These are phyloP conservation scores for Limnanthes douglasii DNA, from an alignment of 345 rosid genomes.

Conservation along the genomic window DNA sequence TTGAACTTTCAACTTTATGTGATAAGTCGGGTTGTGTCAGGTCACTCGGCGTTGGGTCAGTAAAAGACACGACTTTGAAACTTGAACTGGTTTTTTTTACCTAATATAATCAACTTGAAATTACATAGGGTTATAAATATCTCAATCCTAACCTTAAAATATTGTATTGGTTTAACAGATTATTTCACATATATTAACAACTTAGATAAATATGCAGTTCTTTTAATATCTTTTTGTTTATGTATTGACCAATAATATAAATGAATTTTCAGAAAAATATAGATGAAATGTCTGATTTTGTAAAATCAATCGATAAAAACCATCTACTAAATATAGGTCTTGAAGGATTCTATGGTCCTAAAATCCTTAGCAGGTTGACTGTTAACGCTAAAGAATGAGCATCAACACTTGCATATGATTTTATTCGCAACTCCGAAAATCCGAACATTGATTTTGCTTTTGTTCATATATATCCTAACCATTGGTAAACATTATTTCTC, in stretches of 20 bases:
- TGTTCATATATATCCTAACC: conserved; percentile 75
- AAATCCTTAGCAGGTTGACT: conserved; percentile 40
- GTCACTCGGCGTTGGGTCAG: too few relatives aligned
- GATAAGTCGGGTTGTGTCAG: too few relatives aligned
- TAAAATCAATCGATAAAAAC: conserved; percentile 58
- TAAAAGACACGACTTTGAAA: too few relatives aligned
- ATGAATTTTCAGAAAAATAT: conserved; percentile 50
- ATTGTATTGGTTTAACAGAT: too few relatives aligned
- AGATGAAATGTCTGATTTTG: conserved; percentile 55
- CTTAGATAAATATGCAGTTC: not conserved
- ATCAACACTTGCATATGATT: conserved; percentile 57
- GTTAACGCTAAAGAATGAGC: conserved; percentile 72
- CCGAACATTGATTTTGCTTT: conserved; percentile 56
- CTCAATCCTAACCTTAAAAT: too few relatives aligned
- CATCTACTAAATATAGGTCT: conserved; percentile 73
- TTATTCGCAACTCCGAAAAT: conserved; percentile 38
- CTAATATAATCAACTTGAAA: too few relatives aligned
- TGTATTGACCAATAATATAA: too few relatives aligned
- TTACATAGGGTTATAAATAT: too few relatives aligned
- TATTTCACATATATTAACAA: too few relatives aligned
- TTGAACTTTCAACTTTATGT: too few relatives aligned
- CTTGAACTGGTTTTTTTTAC: too few relatives aligned
- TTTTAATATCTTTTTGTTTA: not conserved
- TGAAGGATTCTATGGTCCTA: conserved; percentile 83
- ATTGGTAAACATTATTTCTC: conserved; percentile 30